A percentile compares a stretch with the other conserved stretches of the same genome.
phyloP scores from a whole-genome alignment of 2,329 filamentous ascomycete species.

The Xylaria polymorpha region DNA sequence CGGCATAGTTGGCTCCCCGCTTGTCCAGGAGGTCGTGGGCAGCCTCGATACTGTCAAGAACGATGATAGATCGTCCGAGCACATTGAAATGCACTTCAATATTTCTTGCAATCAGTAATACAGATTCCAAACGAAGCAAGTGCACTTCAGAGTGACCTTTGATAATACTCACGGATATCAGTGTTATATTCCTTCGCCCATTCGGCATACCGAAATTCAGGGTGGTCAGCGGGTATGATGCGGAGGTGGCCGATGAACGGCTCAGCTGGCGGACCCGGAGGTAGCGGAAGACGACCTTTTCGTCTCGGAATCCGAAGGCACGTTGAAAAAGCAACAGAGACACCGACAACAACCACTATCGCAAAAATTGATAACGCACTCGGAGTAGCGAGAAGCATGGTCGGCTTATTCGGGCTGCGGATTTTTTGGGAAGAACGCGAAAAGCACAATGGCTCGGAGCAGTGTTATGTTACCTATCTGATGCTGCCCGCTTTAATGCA shows the following conservation, averaged over 20 bases:
- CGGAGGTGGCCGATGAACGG: conserved; percentile 42
- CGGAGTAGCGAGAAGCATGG: not conserved
- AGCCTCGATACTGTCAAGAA: conserved; percentile 57
- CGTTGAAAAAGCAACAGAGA: not conserved
- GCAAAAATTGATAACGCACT: not conserved
- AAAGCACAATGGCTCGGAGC: not conserved
- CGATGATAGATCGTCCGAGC: conserved; percentile 54
- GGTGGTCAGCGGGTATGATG: conserved; percentile 38
- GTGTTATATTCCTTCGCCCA: conserved; percentile 38
- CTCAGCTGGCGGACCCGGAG: conserved; percentile 40
- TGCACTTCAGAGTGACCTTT: not conserved
- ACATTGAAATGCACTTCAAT: conserved; percentile 44
- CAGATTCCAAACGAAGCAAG: not conserved
- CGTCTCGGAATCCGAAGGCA: not conserved
- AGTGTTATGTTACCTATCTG: not conserved
- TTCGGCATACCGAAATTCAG: conserved; percentile 32
- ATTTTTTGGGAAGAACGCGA: not conserved
- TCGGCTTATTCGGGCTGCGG: not conserved
- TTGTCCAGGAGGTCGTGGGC: conserved; percentile 60
- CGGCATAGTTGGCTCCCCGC: conserved; percentile 57
- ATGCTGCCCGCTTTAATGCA: not conserved
- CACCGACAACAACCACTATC: not conserved
- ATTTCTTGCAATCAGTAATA: not conserved
- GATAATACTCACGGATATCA: conserved; percentile 39
- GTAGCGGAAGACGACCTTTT: conserved; percentile 17